phyloP scores from a whole-genome alignment of 768 basidiomycete species.

The Russula ochroleuca region DNA sequence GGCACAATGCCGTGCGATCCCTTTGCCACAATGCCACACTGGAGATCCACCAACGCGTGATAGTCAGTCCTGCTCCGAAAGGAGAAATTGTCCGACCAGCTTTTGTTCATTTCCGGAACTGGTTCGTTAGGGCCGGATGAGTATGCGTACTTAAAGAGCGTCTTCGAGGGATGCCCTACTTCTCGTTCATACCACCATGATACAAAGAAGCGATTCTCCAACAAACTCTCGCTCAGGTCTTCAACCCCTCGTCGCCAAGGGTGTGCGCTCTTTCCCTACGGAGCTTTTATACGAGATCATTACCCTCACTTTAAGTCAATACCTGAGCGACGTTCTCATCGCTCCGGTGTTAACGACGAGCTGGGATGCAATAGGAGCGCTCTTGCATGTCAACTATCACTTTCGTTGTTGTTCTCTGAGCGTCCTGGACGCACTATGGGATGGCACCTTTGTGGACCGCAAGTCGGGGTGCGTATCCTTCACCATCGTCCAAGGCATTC shows the following conservation, averaged over 20 bases:
- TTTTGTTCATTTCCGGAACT: too few species aligned
- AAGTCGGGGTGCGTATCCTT: not conserved
- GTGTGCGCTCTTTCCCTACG: not conserved
- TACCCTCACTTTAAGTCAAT: not conserved
- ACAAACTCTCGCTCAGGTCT: not conserved
- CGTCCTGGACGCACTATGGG: not conserved
- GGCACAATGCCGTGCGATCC: too few species aligned
- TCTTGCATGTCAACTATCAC: not conserved
- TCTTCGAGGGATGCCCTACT: not conserved
- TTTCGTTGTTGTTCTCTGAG: not conserved
- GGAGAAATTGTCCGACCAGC: too few species aligned
- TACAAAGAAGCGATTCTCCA: not conserved
- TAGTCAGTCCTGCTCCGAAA: too few species aligned
- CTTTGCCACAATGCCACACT: too few species aligned
- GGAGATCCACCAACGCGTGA: too few species aligned
- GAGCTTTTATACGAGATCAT: not conserved
- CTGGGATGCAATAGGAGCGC: constrained; percentile 1
- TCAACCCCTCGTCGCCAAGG: not conserved
- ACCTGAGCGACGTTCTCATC: not conserved
- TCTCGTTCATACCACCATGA: not conserved
- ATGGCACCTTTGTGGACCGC: not conserved
- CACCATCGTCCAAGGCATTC: not conserved
- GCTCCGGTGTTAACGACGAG: not conserved
- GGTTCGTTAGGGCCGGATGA: too few species aligned
- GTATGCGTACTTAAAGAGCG: not conserved